Evolutionary conservation across 441 rosid species (phyloP), one percentile per base, ranked within the genome.

Genomic region (Gossypium gossypioides): DNA sequence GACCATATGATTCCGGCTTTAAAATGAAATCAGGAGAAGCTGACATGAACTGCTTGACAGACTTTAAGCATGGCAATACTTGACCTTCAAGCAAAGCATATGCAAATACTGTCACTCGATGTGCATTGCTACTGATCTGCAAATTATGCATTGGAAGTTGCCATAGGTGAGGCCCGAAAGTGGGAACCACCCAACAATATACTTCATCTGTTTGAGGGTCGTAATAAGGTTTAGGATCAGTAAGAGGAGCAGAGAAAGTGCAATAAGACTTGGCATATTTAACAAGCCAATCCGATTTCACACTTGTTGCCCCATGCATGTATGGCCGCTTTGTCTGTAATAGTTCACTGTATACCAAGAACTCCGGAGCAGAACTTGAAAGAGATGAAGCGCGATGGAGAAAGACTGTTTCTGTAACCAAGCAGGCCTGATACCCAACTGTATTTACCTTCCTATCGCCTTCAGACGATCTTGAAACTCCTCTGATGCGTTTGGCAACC

Each of bases 331-430:
- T 94, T 71, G 91, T 59, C 0, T 42, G 82, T 32, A 90, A 71
- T 75, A 91, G 84, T 79, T 89, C 98, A 60, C 86, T 84, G 81
- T 90, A 94, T 44, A 89, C 97, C 83, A 94, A 77, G 72, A 88
- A 85, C 81, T 92, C 96, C 0, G 99, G 97, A 21, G 96, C 87
- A 2, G 94, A 77, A 66, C 72, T 66, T 6, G 87, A 75, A 68
- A 94, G 85, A 70, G 87, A 88, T 3, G 99, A 94, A 88, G 86
- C 62, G 2, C 90, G 89, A 83, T 90, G 97, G 76, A 94, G 89
- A 75, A 83, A 88, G 58, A 92, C 87, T 0, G 86, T 71, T 82
- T 90, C 97, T 70, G 87, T 81, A 69, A 89, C 89, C 51, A 74
- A 74, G 65, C 89, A 86, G 4, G 97, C 92, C 74, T 88, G 88